phyloP scores from a whole-genome alignment of 1,284 basidiomycete species.

The Psilocybe mexicana region DNA sequence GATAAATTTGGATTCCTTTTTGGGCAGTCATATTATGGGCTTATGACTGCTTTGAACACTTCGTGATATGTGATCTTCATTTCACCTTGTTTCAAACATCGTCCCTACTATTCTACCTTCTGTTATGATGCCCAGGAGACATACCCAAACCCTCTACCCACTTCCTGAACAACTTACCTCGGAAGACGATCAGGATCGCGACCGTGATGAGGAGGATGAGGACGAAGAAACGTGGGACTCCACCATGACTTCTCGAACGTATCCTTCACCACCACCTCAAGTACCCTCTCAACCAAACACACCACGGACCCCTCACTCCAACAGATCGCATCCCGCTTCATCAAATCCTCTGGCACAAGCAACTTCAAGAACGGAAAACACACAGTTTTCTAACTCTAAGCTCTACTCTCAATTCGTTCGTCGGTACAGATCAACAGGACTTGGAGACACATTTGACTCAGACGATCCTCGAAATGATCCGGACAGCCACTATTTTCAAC shows the following conservation, averaged over 20 bases:
- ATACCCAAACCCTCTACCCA: slow-evolving; percentile 66
- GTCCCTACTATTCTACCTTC: background rate
- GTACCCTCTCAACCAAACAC: slow-evolving; percentile 26
- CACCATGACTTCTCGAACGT: slow-evolving; percentile 31
- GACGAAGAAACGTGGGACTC: slow-evolving; percentile 32
- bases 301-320: slow-evolving; percentile 33
- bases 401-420: slow-evolving; percentile 78
- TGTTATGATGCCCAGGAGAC: slow-evolving; percentile 38
- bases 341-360: slow-evolving; percentile 28
- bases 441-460: slow-evolving; percentile 40
- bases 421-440: slow-evolving; percentile 62
- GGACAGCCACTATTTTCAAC: slow-evolving; percentile 74
- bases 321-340: slow-evolving; percentile 32
- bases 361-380: slow-evolving; percentile 21
- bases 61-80: background rate
- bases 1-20: slow-evolving; percentile 18
- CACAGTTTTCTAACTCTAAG: slow-evolving; percentile 63
- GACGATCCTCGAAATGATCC: slow-evolving; percentile 73
- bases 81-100: background rate
- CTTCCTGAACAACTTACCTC: slow-evolving; percentile 61
- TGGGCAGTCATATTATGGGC: slow-evolving; percentile 6
- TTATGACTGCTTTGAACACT: background rate
- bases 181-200: slow-evolving; percentile 40
- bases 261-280: slow-evolving; percentile 29
- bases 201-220: slow-evolving; percentile 45